Evolutionary conservation across 352 stramenopile genomes (phyloP), one percentile per base, ranked within the genome.

Genomic region (Globisporangium nunn): DNA sequence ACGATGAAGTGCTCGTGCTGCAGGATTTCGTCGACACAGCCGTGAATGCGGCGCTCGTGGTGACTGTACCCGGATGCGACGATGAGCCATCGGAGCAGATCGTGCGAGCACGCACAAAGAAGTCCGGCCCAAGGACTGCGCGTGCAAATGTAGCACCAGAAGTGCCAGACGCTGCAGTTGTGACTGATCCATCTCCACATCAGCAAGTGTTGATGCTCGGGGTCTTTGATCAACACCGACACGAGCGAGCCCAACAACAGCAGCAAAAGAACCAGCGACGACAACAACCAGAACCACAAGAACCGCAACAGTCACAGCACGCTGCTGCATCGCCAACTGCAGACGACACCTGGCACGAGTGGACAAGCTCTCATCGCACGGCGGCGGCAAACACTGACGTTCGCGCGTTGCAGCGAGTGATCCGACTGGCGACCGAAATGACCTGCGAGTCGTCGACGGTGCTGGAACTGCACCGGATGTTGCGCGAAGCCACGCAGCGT

Each of bases 21-120:
- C 75, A 85, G 35, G 75, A 90, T 53, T 90, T 88, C 65, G 77
- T 82, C 8, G 74, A 90, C 47, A 77, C 73, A 0, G 77, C 75
- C 1, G 48, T 88, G 39, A 68, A 87, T 46, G 62, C 65, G 1
- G 64, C 69, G 28, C 63, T 87, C 41, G 62, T 75, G 3, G 66
- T 70, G 12, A 59, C 60, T 4, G 71, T 87, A 39, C 31, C 58
- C 54, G 64, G 75, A 4, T 71, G 62, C 8, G 59, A 54, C 11
- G 29, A 67, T 55, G 56, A 81, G 58, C 49, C 41, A 18, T 50
- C 56, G 6, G 4, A 28, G n/a, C 6, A n/a, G 30, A 6, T 12
- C 23, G 11, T 31, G 40, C 47, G 14, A 65, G 58, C 43, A 51
- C 40, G 40, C 50, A 48, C n/a, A 58, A 66, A 18, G 66, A 69